Evolutionary conservation across 148 eudicot genomes (phyloP), one percentile per base, ranked within the genome.

Genomic region (Fagopyrum tataricum): DNA sequence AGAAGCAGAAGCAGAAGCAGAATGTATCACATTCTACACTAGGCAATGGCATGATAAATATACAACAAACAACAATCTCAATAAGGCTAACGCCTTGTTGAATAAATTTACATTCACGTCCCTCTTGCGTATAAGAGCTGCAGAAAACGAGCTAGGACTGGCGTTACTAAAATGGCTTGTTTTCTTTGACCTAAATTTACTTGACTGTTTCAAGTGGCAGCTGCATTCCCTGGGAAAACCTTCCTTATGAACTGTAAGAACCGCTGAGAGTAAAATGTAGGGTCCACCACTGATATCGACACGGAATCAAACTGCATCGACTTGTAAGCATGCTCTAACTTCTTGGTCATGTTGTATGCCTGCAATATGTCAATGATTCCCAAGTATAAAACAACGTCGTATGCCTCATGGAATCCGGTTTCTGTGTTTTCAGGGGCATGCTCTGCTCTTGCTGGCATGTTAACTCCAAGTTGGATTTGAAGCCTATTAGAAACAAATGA

Each of bases 401-500:
- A 92, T 21, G 83, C 94, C 81, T 90, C 88, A 39, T 82, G 96
- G 77, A 84, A 87, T 72, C 43, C 69, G 20, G 69, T 64, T 64
- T 64, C 69, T 5, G 18, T 18, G 17, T 64, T 76, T 44, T 82
- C 92, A 9, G 87, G 82, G 15, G 76, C 78, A 48, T 48, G 90
- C 77, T 95, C 97, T 59, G 99, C 99, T 79, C 99, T 88, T 15
- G 99, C 94, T 58, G 97, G 99, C 93, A 95, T 91, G 86, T 95
- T 95, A 72, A 95, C 99, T 69, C 99, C 97, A 20, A 95, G 96
- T 81, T 95, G 99, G 61, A 95, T 90, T 74, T 95, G 99, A 69
- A 95, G 89, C 77, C 99, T 92, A 64, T 55, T 71, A 78, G 37
- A 43, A 21, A n/a, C 15, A 46, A 6, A 70, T 70, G 49, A 70